These are phyloP conservation scores for Achaetomiella virescens DNA, from an alignment of 495 filamentous ascomycete species.

Conservation along the genomic window DNA sequence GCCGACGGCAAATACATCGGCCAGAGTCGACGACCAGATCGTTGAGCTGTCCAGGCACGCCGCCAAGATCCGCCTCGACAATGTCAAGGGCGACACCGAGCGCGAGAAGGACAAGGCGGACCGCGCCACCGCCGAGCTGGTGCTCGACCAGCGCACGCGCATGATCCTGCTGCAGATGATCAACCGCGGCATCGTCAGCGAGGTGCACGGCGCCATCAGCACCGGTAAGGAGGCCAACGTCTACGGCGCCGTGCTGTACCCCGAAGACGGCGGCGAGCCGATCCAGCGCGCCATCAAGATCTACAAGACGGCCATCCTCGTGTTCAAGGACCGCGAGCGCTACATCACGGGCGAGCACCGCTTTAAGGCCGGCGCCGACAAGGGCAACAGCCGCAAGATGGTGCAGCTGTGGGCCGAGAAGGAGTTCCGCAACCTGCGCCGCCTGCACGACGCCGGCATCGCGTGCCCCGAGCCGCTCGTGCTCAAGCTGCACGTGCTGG, in stretches of 20 bases:
- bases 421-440: slow-evolving; percentile 87
- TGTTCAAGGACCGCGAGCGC: slow-evolving; percentile 94
- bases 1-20: slow-evolving; percentile 69
- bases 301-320: slow-evolving; percentile 93
- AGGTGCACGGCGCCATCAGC: slow-evolving; percentile 82
- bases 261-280: slow-evolving; percentile 40
- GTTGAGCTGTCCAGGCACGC: slow-evolving; percentile 78
- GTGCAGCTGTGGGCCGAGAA: slow-evolving; percentile 98
- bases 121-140: slow-evolving; percentile 87
- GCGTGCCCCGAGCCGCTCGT: slow-evolving; percentile 84
- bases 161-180: slow-evolving; percentile 96
- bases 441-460: slow-evolving; percentile 76
- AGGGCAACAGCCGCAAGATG: slow-evolving; percentile 88
- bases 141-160: slow-evolving; percentile 85
- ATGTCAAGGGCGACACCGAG: slow-evolving; percentile 49
- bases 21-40: slow-evolving; percentile 81
- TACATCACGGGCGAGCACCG: slow-evolving; percentile 92
- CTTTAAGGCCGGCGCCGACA: slow-evolving; percentile 69
- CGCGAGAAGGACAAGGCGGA: slow-evolving; percentile 75
- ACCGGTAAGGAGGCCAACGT: slow-evolving; percentile 98
- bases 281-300: slow-evolving; percentile 81
- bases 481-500: slow-evolving; percentile 81
- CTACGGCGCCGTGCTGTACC: slow-evolving; percentile 56
- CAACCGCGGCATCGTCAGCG: slow-evolving; percentile 75
- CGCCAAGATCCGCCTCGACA: slow-evolving; percentile 78